phyloP scores from a whole-genome alignment of 179 eudicot genomes.

The Corrigiola litoralis region DNA sequence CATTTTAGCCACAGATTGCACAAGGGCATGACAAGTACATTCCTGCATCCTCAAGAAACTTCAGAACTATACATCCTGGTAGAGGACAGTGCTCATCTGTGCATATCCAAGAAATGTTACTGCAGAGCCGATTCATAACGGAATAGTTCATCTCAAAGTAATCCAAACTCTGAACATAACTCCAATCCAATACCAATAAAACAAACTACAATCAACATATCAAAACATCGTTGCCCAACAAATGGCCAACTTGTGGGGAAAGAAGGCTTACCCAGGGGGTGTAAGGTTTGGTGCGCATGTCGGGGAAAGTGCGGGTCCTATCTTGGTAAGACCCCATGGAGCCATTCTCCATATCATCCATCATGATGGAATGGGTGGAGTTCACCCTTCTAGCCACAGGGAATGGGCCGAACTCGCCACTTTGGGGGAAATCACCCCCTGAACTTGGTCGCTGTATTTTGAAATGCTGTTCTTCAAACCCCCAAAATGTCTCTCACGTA shows the following conservation, averaged over 20 bases:
- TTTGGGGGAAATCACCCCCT: conserved; percentile 90
- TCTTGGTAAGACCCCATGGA: conserved; percentile 69
- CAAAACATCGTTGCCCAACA: conserved; percentile 12
- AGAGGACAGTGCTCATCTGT: no score
- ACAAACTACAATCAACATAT: conserved; percentile 4
- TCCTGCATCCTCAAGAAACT: background rate
- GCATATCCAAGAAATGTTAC: no score
- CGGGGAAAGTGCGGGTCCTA: conserved; percentile 83
- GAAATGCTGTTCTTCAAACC: conserved; percentile 30
- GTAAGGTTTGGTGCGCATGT: conserved; percentile 84
- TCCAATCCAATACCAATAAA: conserved; percentile 10
- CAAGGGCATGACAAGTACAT: background rate
- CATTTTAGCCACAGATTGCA: background rate
- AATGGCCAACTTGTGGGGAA: background rate
- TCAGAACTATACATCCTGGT: background rate
- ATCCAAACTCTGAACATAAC: background rate
- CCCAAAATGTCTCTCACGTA: conserved; percentile 11
- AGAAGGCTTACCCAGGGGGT: conserved; percentile 66
- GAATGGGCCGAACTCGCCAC: conserved; percentile 57
- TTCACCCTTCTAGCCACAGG: conserved; percentile 77
- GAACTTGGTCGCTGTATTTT: conserved; percentile 66
- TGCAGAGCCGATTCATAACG: no score
- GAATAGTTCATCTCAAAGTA: no score
- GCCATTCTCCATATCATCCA: conserved; percentile 91
- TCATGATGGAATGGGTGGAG: conserved; percentile 61